Evolutionary conservation across 169 alveolate species (phyloP), one percentile per base, ranked within the genome.

Genomic region (Plasmodium berghei): DNA sequence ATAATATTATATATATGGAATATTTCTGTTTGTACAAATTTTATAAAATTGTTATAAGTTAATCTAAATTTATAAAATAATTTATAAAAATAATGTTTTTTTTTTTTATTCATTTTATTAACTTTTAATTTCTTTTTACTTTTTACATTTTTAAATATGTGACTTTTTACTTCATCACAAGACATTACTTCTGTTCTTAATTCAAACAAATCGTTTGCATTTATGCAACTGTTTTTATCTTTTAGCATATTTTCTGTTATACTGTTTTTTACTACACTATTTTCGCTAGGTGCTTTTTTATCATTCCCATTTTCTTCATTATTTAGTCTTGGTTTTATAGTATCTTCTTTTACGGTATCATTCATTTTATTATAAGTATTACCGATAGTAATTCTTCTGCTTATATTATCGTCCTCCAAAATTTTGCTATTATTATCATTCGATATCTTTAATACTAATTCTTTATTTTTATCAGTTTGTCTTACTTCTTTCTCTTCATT

Each of bases 1-100:
- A 83, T 83, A 18, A 83, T 83, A 10, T 83, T 46, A 16, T 83
- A 83, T 52, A 83, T 83, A 45, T 69, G 80, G 12, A 67, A 83
- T 46, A 83, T 83, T 83, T 83, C 90, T 14, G 55, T 83, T 67
- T 83, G 90, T 1, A 61, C 58, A 48, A 67, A 83, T 42, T 66
- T 83, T 18, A 83, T 16, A 62, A 67, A 83, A 54, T 46, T 67
- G 62, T 83, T 83, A 59, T 83, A 83, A 1, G 80, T 45, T 22
- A 67, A 6, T 83, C 90, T 52, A 83, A 83, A 83, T 67, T 83
- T 69, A 54, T 69, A 61, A 69, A 83, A 83, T 14, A 83, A 10
- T 67, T 55, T 83, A 72, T 83, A 83, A 83, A 83, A 83, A 83
- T 67, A 83, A 54, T 67, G 54, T 55, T 83, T 83, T 55, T 83